A percentile compares a stretch with the other conserved stretches of the same genome.
Evolutionary conservation across 2,329 filamentous ascomycete species (phyloP).

Genomic region (Microthyrium microscopicum): DNA sequence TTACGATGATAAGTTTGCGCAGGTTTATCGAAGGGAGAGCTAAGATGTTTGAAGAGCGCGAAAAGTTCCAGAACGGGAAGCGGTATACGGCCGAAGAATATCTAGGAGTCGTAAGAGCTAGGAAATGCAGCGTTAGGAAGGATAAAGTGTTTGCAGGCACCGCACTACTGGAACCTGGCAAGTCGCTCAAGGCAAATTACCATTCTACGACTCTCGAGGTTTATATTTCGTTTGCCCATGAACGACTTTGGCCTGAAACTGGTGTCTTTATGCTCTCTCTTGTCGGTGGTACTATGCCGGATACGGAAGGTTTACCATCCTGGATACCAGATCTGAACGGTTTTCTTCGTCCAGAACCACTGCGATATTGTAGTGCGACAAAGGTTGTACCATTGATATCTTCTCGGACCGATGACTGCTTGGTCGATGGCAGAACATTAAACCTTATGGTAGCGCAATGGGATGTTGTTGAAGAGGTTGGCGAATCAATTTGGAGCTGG

Average conservation of each 20-base stretch:
- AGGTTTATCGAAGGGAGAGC: conserved; percentile 1
- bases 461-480: conserved; percentile 6
- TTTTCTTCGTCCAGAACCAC: conserved; percentile 6
- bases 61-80: conserved; percentile 6
- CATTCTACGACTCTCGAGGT: conserved; percentile 6
- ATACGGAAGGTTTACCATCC: conserved; percentile 7
- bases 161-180: conserved; percentile 1
- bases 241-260: conserved; percentile 5
- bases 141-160: conserved; percentile 7
- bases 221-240: conserved; percentile 4
- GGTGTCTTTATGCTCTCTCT: conserved; percentile 4
- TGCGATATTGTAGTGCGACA: conserved; percentile 5
- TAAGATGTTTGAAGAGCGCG: conserved; percentile 6
- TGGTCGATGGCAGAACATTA: conserved; percentile 3
- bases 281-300: conserved; percentile 3
- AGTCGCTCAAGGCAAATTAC: background rate
- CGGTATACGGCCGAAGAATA: conserved; percentile 7
- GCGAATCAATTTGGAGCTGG: conserved; percentile 7
- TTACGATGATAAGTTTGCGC: conserved; percentile 3
- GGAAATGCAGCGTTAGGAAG: conserved; percentile 4
- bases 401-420: background rate
- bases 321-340: conserved; percentile 7
- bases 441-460: conserved; percentile 4
- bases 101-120: conserved; percentile 2
- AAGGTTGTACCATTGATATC: background rate